These are phyloP conservation scores for Aspergillus transmontanensis DNA, from an alignment of 2,329 filamentous ascomycete genomes.

Conservation along the genomic window DNA sequence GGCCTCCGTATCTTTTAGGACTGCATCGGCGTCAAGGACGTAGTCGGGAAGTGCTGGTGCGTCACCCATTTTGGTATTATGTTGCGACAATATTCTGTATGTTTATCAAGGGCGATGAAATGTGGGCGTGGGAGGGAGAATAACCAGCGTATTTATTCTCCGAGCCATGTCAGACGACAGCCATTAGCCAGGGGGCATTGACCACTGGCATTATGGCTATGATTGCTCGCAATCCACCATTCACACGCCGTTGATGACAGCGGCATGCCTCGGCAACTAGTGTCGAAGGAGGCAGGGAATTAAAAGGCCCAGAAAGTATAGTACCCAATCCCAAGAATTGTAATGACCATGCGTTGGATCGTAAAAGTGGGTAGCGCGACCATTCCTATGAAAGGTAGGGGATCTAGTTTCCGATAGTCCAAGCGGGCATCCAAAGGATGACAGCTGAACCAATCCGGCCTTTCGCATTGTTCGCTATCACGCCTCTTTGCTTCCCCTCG, in stretches of 20 bases:
- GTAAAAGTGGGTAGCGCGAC: neutral
- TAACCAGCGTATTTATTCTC: neutral
- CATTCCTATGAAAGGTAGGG: too few species aligned
- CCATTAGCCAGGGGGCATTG: neutral
- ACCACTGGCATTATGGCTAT: neutral
- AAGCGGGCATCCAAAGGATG: neutral
- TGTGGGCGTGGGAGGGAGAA: neutral
- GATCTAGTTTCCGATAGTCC: neutral
- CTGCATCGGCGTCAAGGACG: slow-evolving; percentile 60
- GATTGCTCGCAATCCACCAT: neutral
- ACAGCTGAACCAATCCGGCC: neutral
- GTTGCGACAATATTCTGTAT: too few species aligned
- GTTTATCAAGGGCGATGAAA: neutral
- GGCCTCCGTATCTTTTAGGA: slow-evolving; percentile 56
- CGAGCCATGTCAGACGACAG: neutral
- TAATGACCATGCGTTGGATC: neutral
- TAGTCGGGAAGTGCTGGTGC: slow-evolving; percentile 54
- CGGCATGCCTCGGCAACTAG: slow-evolving; percentile 1
- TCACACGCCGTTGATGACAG: neutral
- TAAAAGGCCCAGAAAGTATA: neutral
- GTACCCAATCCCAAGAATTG: neutral
- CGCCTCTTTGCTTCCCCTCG: neutral
- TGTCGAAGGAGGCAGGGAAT: neutral
- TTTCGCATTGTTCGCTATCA: neutral
- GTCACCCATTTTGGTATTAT: slow-evolving; percentile 10